A percentile compares a stretch with the other conserved stretches of the same genome.
phyloP scores from a whole-genome alignment of 192 early-diverging fungal species.

The Coemansia erecta region DNA sequence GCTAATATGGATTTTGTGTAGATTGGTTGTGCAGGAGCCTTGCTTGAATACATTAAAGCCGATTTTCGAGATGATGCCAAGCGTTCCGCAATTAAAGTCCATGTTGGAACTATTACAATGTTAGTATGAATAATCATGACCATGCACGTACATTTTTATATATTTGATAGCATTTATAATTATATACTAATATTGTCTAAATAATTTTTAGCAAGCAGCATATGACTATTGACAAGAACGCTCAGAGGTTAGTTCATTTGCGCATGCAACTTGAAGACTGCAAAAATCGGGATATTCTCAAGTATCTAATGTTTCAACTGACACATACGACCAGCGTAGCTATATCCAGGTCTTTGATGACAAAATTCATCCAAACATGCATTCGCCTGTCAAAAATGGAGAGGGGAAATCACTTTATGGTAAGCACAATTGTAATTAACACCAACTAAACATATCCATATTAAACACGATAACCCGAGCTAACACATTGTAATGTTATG shows the following conservation, averaged over 20 bases:
- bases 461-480: neutral
- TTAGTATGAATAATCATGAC: neutral
- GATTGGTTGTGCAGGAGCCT: constrained; percentile 39
- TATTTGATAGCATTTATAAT: neutral
- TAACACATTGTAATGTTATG: neutral
- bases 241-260: constrained; percentile 24
- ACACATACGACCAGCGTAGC: constrained; percentile 30
- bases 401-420: constrained; percentile 76
- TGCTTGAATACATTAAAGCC: constrained; percentile 8
- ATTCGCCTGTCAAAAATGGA: constrained; percentile 58
- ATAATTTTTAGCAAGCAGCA: neutral
- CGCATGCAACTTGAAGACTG: no score
- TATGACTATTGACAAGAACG: constrained; percentile 22
- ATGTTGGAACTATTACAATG: neutral
- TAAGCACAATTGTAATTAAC: constrained; percentile 24
- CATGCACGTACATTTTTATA: constrained; percentile 22
- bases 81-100: neutral
- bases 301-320: neutral
- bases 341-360: constrained; percentile 77
- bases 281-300: neutral
- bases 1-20: constrained; percentile 8
- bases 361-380: constrained; percentile 81
- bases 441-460: neutral
- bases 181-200: neutral
- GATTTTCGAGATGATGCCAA: constrained; percentile 14